Evolutionary conservation across 78 protist species (phyloP).

Genomic region (Guillardia theta): DNA sequence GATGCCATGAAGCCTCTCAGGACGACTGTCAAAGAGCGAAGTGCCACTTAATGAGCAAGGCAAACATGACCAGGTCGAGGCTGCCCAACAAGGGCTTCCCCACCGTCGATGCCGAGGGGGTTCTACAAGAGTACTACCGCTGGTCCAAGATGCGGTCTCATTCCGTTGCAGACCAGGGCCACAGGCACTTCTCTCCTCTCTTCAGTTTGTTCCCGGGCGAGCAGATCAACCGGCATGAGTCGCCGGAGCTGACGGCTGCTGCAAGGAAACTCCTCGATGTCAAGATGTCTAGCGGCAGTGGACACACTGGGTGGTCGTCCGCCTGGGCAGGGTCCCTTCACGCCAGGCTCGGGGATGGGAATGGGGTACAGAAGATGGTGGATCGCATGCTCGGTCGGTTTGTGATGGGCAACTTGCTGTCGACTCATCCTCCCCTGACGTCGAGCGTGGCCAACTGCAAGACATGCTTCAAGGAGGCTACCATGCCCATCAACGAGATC

Average conservation of each 20-base stretch:
- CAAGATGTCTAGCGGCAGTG: too few relatives aligned
- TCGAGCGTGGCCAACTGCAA: background rate
- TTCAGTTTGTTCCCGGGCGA: background rate
- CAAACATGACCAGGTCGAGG: background rate
- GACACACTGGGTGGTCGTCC: background rate
- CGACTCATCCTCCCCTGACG: background rate
- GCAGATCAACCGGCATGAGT: too few relatives aligned
- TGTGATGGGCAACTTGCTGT: background rate
- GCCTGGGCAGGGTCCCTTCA: background rate
- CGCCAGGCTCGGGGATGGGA: background rate
- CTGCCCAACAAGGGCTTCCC: background rate
- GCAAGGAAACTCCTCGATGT: too few relatives aligned
- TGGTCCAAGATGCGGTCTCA: background rate
- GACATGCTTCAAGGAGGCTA: background rate
- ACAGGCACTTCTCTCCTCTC: background rate
- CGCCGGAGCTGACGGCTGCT: too few relatives aligned
- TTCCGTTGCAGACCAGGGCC: background rate
- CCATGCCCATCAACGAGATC: background rate
- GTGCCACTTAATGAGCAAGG: too few relatives aligned
- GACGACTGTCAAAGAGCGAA: too few relatives aligned
- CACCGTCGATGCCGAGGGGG: background rate
- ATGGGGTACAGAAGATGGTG: background rate
- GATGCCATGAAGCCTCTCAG: background rate
- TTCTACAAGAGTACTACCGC: background rate
- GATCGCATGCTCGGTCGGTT: background rate